phyloP scores from a whole-genome alignment of 176 grass and related monocot species.

The Eremochloa ophiuroides region DNA sequence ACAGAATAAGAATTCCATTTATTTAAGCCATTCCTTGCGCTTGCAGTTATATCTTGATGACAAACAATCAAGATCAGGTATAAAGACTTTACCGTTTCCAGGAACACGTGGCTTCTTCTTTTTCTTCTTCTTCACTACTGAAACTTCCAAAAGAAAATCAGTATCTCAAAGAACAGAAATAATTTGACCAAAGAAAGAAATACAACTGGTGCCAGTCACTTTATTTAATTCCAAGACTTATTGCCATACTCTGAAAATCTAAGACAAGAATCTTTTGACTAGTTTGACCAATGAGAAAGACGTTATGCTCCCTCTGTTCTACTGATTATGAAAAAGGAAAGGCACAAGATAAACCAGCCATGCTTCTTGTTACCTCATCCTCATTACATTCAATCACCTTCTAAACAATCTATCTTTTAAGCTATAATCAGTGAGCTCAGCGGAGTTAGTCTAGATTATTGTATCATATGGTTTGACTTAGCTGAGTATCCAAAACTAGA shows the following conservation, averaged over 20 bases:
- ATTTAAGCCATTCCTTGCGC: background rate
- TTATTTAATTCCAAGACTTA: slow-evolving; percentile 3
- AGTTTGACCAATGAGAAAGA: slow-evolving; percentile 26
- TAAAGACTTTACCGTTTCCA: slow-evolving; percentile 45
- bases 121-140: slow-evolving; percentile 87
- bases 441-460: background rate
- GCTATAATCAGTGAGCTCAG: background rate
- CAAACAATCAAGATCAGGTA: background rate
- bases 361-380: background rate
- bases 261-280: slow-evolving; percentile 20
- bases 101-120: slow-evolving; percentile 71
- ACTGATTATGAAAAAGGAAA: background rate
- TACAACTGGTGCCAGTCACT: background rate
- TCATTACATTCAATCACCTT: background rate
- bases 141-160: slow-evolving; percentile 21
- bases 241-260: background rate
- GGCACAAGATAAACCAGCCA: background rate
- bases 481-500: background rate
- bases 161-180: slow-evolving; percentile 6
- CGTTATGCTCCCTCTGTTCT: background rate
- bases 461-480: background rate
- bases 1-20: slow-evolving; percentile 24
- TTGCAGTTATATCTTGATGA: background rate
- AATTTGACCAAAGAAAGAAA: background rate
- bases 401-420: background rate